Base-by-base conservation (phyloP, 2,329 filamentous ascomycete genomes). In the Cladosporium sp. region DNA sequence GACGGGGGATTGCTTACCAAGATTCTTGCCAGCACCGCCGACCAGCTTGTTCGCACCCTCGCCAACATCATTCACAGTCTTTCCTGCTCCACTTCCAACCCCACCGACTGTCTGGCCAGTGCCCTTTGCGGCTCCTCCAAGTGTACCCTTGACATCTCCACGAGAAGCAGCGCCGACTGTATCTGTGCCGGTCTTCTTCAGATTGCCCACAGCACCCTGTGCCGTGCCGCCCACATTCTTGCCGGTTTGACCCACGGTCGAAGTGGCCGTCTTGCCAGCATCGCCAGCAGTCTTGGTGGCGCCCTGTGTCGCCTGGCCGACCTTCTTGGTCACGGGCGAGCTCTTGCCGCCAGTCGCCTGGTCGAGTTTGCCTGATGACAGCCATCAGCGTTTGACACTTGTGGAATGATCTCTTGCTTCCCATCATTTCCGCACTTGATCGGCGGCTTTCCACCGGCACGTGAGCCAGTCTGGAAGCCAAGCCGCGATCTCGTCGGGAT, bases 251-350 rank as follows among this genome's bases (percentile, higher is more conserved):
- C 48, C 38, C 27, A 40, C 48, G 22, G 48, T 39, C 12, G 27
- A 30, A 11, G 48, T 44, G 30, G 58, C 61, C 15, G 56, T 52
- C 30, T 56, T 53, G 1, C 66, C 67, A 3, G 69, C 66, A 41
- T 68, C 64, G 24, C 67, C 61, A 9, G 70, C 64, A 15, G 65
- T 64, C 57, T 68, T 73, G 1, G 68, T 59, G 2, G 64, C 63
- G 24, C 63, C 64, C 4, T 67, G 67, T 0, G 63, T 64, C 3
- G 66, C 64, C 42, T 65, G 61, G 19, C 64, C 59, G 37, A 64
- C 63, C 29, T 63, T 64, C 36, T 66, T 63, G 13, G 70, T 60
- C 5, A 65, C 60, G 27, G 60, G 57, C 9, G 56, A 58, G 5
- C 61, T 53, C 9, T 53, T 54, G 5, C 58, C 59, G 20, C 66